These are phyloP conservation scores for Diaporthe sp. DNA, from an alignment of 2,329 filamentous ascomycete species.

Conservation along the genomic window DNA sequence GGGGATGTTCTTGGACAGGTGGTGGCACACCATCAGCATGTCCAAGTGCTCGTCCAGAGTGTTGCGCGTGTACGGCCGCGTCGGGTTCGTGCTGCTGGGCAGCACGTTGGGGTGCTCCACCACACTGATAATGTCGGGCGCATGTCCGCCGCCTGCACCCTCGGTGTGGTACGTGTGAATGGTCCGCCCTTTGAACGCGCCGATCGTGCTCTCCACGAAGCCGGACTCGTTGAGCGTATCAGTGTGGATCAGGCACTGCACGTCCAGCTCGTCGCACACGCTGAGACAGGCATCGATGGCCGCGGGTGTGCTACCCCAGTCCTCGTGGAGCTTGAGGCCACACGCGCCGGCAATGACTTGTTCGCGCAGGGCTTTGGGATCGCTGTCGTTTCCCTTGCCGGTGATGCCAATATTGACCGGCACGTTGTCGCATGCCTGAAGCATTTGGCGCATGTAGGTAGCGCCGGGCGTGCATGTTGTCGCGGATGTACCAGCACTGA, in stretches of 20 bases:
- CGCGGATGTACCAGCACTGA: conserved; percentile 85
- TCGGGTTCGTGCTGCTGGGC: conserved; percentile 92
- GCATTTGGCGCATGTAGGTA: conserved; percentile 87
- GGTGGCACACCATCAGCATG: conserved; percentile 99
- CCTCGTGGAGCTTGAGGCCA: conserved; percentile 94
- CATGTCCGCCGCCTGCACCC: conserved; percentile 93
- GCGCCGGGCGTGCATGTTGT: conserved; percentile 94
- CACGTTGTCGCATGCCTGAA: conserved; percentile 84
- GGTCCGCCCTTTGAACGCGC: conserved; percentile 85
- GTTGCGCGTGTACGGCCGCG: conserved; percentile 89
- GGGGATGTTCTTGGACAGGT: conserved; percentile 90
- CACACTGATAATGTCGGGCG: conserved; percentile 94
- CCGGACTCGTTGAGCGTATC: conserved; percentile 97
- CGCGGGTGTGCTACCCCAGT: conserved; percentile 93
- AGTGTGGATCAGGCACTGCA: conserved; percentile 95
- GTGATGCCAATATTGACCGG: conserved; percentile 93
- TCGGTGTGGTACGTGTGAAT: conserved; percentile 99
- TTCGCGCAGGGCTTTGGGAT: conserved; percentile 77
- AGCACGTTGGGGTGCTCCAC: conserved; percentile 91
- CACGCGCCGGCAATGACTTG: conserved; percentile 87
- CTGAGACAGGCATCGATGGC: conserved; percentile 89
- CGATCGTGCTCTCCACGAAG: conserved; percentile 93
- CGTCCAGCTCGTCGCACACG: conserved; percentile 91
- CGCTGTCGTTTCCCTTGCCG: conserved; percentile 91
- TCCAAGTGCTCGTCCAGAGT: conserved; percentile 97